Base-by-base conservation (phyloP, 805 yeast genomes). In the Saccharomycodes ludwigii region DNA sequence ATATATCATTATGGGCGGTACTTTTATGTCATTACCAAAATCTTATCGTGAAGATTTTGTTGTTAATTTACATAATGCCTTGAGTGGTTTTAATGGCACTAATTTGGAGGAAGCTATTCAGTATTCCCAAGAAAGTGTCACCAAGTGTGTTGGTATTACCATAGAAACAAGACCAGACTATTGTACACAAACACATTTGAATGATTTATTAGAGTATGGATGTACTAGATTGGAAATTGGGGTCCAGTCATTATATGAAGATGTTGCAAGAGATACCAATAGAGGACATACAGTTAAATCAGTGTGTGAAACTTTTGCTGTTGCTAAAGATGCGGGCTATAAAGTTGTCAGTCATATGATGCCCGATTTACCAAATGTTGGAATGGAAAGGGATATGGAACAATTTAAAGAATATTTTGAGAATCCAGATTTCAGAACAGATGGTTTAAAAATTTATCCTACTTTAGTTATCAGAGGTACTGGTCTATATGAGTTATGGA, bases 281-380 rank as follows among this genome's bases (percentile, higher is more conserved):
- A 73, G 98, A 58, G 98, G 98, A 3, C 98, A 91, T 50, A 91
- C 98, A 0, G 98, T 91, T 15, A 79, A 77, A 53, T 75, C 97
- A 2, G 98, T 91, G 7, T 82, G 95, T 57, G 94, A 88, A 50
- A 91, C 97, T 0, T 91, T 91, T 62, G 82, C 83, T 1, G 73
- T 80, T 28, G 94, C 97, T n/a, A 91, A 91, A 53, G 98, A 91
- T 57, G 88, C 98, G 1, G 98, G 98, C 10, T 91, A 86, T 58
- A 91, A 91, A 54, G 94, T 91, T 33, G 98, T 91, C 16, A 76
- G 94, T 42, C 98, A 91, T 60, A 91, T 91, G 98, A 91, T 91
- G 98, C 98, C 98, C 11, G 98, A 91, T 63, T 66, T 91, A 47
- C 98, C 98, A 12, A 91, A 91, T 49, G 96, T 91, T 37, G 98